These are phyloP conservation scores for Macroventuria anomochaeta DNA, from an alignment of 2,329 filamentous ascomycete genomes.

Conservation along the genomic window DNA sequence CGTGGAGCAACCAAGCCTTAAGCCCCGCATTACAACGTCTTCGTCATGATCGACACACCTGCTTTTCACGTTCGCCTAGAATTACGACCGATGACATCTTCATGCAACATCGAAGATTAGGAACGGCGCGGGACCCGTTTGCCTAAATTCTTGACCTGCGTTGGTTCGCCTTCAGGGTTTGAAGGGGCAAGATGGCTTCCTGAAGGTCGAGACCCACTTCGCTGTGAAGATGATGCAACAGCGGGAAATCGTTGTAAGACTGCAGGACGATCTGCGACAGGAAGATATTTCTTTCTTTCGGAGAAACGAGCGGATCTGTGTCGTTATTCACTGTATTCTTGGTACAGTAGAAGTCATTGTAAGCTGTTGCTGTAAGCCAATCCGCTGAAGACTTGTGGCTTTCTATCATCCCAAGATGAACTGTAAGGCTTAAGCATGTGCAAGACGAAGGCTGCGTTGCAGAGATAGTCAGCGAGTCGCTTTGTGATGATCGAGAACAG, in stretches of 20 bases:
- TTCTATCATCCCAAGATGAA: background rate
- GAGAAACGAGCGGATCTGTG: background rate
- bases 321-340: background rate
- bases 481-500: background rate
- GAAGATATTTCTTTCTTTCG: background rate
- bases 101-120: slow-evolving; percentile 7
- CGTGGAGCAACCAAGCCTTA: slow-evolving; percentile 11
- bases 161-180: background rate
- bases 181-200: background rate
- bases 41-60: slow-evolving; percentile 29
- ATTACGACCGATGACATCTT: slow-evolving; percentile 12
- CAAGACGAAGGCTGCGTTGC: background rate
- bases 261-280: background rate
- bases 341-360: background rate
- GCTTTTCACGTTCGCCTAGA: slow-evolving; percentile 6
- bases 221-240: slow-evolving; percentile 9
- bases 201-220: slow-evolving; percentile 8
- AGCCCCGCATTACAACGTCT: slow-evolving; percentile 19
- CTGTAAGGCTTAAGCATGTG: background rate
- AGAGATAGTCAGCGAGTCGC: too few species aligned
- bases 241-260: slow-evolving; percentile 1
- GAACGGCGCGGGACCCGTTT: slow-evolving; percentile 1
- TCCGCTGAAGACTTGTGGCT: background rate
- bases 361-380: background rate
- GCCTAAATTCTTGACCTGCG: background rate